These are phyloP conservation scores for Emmonsia crescens DNA, from an alignment of 2,329 filamentous ascomycete species.

Conservation along the genomic window DNA sequence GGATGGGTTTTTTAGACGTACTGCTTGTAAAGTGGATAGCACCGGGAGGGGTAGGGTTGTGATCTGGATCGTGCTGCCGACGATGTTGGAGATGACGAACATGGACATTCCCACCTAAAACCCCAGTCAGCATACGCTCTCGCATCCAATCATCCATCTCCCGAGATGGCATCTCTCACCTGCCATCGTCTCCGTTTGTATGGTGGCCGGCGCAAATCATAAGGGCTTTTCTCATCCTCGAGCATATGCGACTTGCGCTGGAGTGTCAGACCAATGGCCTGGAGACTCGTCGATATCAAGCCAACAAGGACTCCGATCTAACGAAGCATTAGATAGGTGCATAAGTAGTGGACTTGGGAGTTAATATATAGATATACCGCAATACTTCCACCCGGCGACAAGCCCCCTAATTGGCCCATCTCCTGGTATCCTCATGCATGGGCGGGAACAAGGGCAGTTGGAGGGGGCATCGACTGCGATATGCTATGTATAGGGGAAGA, in stretches of 20 bases:
- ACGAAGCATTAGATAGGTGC: constrained; percentile 3
- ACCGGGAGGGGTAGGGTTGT: constrained; percentile 90
- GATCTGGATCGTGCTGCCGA: constrained; percentile 95
- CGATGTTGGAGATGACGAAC: constrained; percentile 87
- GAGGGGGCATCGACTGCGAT: constrained; percentile 15
- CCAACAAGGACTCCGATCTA: constrained; percentile 90
- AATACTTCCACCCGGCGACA: constrained; percentile 68
- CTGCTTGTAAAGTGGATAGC: constrained; percentile 83
- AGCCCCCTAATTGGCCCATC: constrained; percentile 63
- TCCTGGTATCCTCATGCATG: constrained; percentile 28
- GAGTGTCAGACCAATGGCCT: constrained; percentile 87
- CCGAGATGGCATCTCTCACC: constrained; percentile 29
- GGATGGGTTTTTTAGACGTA: constrained; percentile 22
- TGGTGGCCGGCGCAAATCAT: constrained; percentile 70
- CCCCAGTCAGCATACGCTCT: constrained; percentile 12
- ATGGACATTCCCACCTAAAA: constrained; percentile 73
- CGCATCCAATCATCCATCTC: constrained; percentile 10
- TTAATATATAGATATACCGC: constrained; percentile 45
- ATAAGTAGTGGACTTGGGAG: not conserved
- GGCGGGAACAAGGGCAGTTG: constrained; percentile 28
- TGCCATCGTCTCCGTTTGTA: constrained; percentile 91
- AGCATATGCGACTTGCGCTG: constrained; percentile 97
- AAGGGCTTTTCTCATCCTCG: constrained; percentile 80
- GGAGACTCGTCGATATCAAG: constrained; percentile 83
- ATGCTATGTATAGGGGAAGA: not conserved